Conservation (phyloP, 148 eudicot species). For the Fagopyrum tataricum region DNA sequence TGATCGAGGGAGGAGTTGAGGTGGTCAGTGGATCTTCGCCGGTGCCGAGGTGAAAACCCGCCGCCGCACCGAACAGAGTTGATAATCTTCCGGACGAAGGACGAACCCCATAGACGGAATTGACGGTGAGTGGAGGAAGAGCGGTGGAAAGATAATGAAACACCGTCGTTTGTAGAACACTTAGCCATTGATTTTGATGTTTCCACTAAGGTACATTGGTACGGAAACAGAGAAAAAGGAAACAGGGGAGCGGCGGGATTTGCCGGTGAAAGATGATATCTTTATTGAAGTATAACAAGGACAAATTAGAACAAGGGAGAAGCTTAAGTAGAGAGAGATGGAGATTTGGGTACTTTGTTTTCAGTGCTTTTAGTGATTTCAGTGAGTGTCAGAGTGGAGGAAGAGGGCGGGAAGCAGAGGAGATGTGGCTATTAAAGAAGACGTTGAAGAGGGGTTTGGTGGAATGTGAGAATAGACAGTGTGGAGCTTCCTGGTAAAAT, state of each 20-base stretch:
- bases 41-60: constrained; percentile 9
- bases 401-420: not conserved
- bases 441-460: not conserved
- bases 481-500: too few relatives aligned
- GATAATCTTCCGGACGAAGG: constrained; percentile 43
- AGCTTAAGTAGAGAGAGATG: not conserved
- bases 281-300: not conserved
- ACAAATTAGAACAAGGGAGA: not conserved
- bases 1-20: not conserved
- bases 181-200: not conserved
- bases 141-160: not conserved
- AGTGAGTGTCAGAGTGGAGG: not conserved
- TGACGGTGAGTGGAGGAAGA: constrained; percentile 6
- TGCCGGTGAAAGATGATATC: not conserved
- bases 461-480: not conserved
- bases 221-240: not conserved
- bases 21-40: not conserved
- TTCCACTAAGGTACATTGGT: not conserved
- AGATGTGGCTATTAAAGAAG: not conserved
- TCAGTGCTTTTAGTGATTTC: not conserved
- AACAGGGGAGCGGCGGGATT: constrained; percentile 4
- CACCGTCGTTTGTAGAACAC: constrained; percentile 2
- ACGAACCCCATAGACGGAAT: not conserved
- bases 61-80: constrained; percentile 55
- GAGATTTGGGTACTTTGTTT: not conserved